A percentile compares a stretch with the other conserved stretches of the same genome.
Evolutionary conservation across 805 yeast genomes (phyloP).

Genomic region (Cyberlindnera saturnus): DNA sequence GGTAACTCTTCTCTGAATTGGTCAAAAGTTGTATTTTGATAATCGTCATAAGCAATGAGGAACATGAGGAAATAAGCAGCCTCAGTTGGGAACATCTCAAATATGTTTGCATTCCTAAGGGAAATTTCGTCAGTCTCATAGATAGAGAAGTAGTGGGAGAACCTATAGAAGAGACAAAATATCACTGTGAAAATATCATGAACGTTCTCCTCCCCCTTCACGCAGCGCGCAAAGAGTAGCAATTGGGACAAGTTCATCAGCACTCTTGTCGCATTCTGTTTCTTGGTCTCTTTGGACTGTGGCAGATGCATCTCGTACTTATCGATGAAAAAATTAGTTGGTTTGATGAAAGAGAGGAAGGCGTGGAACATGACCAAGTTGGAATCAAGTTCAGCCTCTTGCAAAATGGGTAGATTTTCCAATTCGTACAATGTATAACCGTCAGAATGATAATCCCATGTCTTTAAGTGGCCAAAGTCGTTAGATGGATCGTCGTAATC

Average conservation of each 20-base stretch:
- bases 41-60: constrained; percentile 7
- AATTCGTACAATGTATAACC: constrained; percentile 7
- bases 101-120: neutral
- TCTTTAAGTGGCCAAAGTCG: neutral
- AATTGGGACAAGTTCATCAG: constrained; percentile 14
- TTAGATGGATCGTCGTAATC: neutral
- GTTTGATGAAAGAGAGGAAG: constrained; percentile 14
- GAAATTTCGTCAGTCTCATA: neutral
- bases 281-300: constrained; percentile 4
- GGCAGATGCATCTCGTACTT: constrained; percentile 9
- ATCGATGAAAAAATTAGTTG: constrained; percentile 14
- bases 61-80: constrained; percentile 8
- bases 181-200: constrained; percentile 4
- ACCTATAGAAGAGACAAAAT: constrained; percentile 5
- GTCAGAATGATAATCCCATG: constrained; percentile 2
- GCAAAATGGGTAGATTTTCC: constrained; percentile 8
- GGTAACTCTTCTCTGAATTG: constrained; percentile 3
- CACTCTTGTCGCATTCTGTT: constrained; percentile 12
- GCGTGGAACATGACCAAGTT: constrained; percentile 7
- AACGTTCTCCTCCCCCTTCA: constrained; percentile 1
- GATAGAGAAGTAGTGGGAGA: constrained; percentile 3
- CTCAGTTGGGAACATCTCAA: constrained; percentile 8
- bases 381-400: constrained; percentile 15
- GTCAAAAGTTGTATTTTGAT: neutral
- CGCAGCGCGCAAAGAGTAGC: constrained; percentile 9